phyloP scores from a whole-genome alignment of 306 rosid genomes.

The Trichosanthes cucumerina region DNA sequence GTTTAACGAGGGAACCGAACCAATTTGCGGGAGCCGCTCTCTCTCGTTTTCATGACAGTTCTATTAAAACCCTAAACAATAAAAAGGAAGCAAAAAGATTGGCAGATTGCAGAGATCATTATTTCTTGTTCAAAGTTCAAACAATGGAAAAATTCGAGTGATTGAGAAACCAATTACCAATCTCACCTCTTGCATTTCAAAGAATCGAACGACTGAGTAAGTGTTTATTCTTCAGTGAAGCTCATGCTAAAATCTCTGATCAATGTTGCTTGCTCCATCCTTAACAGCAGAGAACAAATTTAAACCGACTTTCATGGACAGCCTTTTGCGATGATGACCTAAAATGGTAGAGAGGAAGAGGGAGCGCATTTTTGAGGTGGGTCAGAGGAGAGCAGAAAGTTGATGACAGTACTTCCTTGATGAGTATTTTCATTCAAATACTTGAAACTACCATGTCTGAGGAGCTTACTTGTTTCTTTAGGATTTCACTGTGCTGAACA shows the following conservation, averaged over 20 bases:
- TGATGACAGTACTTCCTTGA: background rate
- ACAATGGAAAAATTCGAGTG: background rate
- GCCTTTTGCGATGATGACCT: background rate
- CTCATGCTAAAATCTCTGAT: background rate
- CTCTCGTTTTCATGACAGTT: background rate
- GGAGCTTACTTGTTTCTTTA: background rate
- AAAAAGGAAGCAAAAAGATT: background rate
- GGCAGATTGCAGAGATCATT: background rate
- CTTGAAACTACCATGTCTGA: background rate
- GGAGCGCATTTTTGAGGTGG: background rate
- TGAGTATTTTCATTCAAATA: background rate
- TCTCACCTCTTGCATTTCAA: background rate
- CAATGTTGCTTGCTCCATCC: background rate
- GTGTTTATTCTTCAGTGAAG: background rate
- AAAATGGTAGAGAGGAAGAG: background rate
- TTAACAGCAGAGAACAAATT: background rate
- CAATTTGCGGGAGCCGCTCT: background rate
- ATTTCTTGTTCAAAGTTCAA: background rate
- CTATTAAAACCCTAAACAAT: background rate
- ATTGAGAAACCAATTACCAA: background rate
- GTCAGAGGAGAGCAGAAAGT: background rate
- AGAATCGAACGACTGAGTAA: background rate
- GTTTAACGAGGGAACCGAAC: too few species aligned
- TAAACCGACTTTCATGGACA: background rate
- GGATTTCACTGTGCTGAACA: background rate